Evolutionary conservation across 75 land plant genomes (phyloP), one percentile per base, ranked within the genome.

Genomic region (Selaginella moellendorffii): DNA sequence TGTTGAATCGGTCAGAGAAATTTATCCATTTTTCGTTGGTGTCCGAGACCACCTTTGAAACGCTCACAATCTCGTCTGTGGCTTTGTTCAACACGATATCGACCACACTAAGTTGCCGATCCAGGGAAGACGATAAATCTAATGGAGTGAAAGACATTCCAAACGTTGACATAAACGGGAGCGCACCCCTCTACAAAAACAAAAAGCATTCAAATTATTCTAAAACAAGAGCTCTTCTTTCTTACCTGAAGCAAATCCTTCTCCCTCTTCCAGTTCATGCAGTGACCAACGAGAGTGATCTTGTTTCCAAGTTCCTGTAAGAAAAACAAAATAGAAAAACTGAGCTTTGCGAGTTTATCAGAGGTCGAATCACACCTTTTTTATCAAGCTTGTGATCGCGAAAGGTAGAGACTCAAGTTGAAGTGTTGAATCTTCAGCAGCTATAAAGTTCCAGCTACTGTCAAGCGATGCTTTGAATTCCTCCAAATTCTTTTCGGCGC

Each of bases 151-250:
- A 95, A 9, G 79, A 75, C 58, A 95, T 53, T 52, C 83, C 83
- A n/a, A 60, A 14, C 12, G 80, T 79, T 65, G 86, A 80, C 63
- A 52, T 23, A 69, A 82, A 46, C 0, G 99, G 99, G 8, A 95
- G 82, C 42, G 96, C 91, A 74, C 97, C 88, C 71, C 99, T 82
- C 99, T 95, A 83, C 65, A 46, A n/a, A 60, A 73, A 63, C 54
- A 52, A 14, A 1, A 20, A 5, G 56, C 67, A 29, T 36, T 5
- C 46, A 36, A 5, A 69, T 9, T 25, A 65, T 19, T 65, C 23
- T 28, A 58, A 62, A 63, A 26, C 26, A 26, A n/a, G n/a, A n/a
- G n/a, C n/a, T n/a, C n/a, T n/a, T n/a, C n/a, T n/a, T n/a, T n/a
- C n/a, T n/a, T 24, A 74, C 77, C 72, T 75, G 69, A 27, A 75